A percentile compares a stretch with the other conserved stretches of the same genome.
phyloP scores from a whole-genome alignment of 2,329 filamentous ascomycete genomes.

The Whalleya microplaca region DNA sequence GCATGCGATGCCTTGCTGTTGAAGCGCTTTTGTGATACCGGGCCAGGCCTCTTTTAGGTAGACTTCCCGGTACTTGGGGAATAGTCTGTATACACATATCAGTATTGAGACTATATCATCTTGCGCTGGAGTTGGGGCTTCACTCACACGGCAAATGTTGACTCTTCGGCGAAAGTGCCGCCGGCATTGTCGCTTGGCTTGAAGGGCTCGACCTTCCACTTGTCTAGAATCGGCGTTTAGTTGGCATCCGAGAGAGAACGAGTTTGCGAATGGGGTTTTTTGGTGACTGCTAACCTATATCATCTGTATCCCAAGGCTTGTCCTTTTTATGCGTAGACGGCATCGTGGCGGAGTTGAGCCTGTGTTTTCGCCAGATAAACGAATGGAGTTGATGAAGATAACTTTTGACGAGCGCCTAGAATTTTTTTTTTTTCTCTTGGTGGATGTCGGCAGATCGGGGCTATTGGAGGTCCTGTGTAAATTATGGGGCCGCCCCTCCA shows the following conservation, averaged over 20 bases:
- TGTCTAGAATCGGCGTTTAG: constrained; percentile 65
- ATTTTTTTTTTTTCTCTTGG: constrained; percentile 15
- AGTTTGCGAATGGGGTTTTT: not conserved
- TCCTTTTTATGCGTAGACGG: constrained; percentile 75
- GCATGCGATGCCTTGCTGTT: constrained; percentile 87
- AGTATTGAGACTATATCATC: not conserved
- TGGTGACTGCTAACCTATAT: constrained; percentile 96
- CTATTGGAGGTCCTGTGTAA: not conserved
- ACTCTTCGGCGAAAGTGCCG: constrained; percentile 91
- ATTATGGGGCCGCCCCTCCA: not conserved
- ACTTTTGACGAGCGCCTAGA: constrained; percentile 4
- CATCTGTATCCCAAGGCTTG: constrained; percentile 95
- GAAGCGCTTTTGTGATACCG: constrained; percentile 81
- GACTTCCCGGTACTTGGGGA: constrained; percentile 95
- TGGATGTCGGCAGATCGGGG: not conserved
- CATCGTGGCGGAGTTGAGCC: constrained; percentile 25
- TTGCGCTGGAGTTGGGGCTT: not conserved
- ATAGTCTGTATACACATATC: constrained; percentile 61
- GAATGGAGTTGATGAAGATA: constrained; percentile 2
- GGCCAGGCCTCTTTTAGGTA: constrained; percentile 91
- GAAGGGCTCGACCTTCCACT: constrained; percentile 92
- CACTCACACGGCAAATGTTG: constrained; percentile 66
- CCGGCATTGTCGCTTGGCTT: constrained; percentile 82
- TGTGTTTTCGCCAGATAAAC: not conserved
- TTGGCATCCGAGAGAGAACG: not conserved